Percentiles rank a stretch among this genome's conserved stretches.
Conservation (phyloP, 805 yeast genomes). For the Metschnikowia continentalis region DNA sequence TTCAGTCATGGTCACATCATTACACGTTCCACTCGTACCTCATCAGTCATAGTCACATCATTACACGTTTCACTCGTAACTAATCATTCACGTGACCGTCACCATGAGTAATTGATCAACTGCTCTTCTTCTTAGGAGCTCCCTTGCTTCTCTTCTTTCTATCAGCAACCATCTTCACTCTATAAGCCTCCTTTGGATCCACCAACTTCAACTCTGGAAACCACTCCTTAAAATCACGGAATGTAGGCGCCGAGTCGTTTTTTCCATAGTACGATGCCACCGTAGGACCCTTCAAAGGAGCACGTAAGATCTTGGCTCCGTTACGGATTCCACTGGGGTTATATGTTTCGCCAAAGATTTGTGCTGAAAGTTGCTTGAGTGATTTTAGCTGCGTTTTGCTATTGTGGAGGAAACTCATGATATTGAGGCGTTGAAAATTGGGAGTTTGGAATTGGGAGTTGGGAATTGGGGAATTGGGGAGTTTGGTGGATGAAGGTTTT, state of each 20-base stretch:
- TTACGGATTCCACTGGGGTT: conserved; percentile 65
- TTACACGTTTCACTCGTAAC: too few relatives aligned
- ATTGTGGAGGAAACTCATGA: background rate
- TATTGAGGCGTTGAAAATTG: background rate
- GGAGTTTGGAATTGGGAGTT: too few relatives aligned
- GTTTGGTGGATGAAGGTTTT: background rate
- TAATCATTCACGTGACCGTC: too few relatives aligned
- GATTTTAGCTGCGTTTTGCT: conserved; percentile 44
- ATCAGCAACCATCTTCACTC: conserved; percentile 57
- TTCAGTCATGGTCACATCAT: too few relatives aligned
- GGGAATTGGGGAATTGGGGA: too few relatives aligned
- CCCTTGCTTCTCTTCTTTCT: conserved; percentile 86
- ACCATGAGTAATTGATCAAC: conserved; percentile 4
- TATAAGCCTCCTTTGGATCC: conserved; percentile 66
- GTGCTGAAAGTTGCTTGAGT: conserved; percentile 57
- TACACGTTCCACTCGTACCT: too few relatives aligned
- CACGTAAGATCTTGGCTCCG: conserved; percentile 65
- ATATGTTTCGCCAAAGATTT: conserved; percentile 64
- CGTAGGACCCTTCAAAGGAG: conserved; percentile 70
- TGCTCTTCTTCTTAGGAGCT: conserved; percentile 68
- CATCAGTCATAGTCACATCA: too few relatives aligned
- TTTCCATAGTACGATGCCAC: conserved; percentile 66
- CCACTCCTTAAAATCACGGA: conserved; percentile 53
- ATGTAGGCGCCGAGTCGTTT: conserved; percentile 62
- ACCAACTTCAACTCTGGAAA: conserved; percentile 50